Conservation (phyloP, 768 basidiomycete species). For the Auricularia auricula-judae region DNA sequence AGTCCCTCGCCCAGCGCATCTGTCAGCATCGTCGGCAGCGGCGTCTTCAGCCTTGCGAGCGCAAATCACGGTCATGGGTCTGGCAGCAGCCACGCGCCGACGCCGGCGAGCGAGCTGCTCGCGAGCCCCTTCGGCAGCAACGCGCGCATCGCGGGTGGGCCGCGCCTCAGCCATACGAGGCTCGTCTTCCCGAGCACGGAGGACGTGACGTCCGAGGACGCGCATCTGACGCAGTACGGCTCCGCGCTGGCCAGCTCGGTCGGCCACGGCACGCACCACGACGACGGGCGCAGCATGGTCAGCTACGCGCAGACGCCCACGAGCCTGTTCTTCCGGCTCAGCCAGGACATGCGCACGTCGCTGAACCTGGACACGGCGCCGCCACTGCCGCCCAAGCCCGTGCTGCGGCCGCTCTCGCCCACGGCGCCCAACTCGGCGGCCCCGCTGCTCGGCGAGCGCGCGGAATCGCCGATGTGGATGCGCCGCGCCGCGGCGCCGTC, state of each 20-base stretch:
- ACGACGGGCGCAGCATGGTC: not conserved
- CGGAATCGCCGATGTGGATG: not conserved
- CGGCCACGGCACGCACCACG: not conserved
- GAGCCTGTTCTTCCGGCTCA: not conserved
- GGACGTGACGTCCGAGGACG: not conserved
- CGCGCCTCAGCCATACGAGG: not conserved
- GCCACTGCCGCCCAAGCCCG: not conserved
- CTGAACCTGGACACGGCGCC: not conserved
- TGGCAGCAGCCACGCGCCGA: not conserved
- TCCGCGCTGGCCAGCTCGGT: not conserved
- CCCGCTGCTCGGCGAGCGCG: not conserved
- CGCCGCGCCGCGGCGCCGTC: not conserved
- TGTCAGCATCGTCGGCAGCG: not conserved
- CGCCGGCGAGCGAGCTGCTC: not conserved
- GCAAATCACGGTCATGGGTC: not conserved
- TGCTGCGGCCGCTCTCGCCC: not conserved
- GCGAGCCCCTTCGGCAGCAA: not conserved
- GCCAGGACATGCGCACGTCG: not conserved
- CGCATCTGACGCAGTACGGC: not conserved
- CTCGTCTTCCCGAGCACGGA: not conserved
- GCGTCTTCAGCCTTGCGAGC: not conserved
- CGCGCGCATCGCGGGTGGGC: not conserved
- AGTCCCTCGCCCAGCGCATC: not conserved
- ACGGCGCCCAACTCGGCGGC: not conserved
- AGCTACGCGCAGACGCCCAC: not conserved